Evolutionary conservation across 2,329 filamentous ascomycete species (phyloP), one percentile per base, ranked within the genome.

Genomic region (Camptophora hylomeconis): DNA sequence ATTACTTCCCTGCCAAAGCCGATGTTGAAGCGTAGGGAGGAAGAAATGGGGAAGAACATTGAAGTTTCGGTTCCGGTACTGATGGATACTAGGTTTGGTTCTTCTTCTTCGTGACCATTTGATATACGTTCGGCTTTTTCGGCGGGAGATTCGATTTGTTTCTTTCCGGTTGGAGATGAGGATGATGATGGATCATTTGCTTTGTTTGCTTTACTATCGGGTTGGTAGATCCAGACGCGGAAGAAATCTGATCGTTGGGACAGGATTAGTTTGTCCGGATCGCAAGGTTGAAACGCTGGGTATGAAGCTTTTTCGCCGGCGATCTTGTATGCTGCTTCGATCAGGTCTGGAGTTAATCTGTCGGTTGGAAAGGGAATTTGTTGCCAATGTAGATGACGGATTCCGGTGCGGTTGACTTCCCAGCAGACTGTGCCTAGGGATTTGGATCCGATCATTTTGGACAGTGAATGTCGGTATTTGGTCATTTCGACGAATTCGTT

Each of bases 311-410:
- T 92, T 50, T 92, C 80, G 0, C 83, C 84, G 48, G 93, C 75
- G 2, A 92, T 80, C 30, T 77, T 76, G 58, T 98, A 94, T 0
- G 77, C 87, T 0, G 80, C 82, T 51, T 93, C 83, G 0, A 92
- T 80, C 2, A 92, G 63, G 0, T 80, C 80, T 25, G 73, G 72
- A 12, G 57, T 60, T 28, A 93, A 68, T 24, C 82, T 59, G 7
- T 78, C 65, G 0, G 68, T 61, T 0, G 79, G 70, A 1, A 92
- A 63, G 1, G 89, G 83, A 17, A 95, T 60, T 42, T 92, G 79
- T 54, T 98, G 92, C 89, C 86, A 94, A 48, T 95, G 87, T 1
- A 77, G 67, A 50, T 98, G 89, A 32, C 95, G 75, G 31, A 89
- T 83, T 28, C 70, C 69, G 4, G 65, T 65, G 28, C 84, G 76